Conservation (phyloP, 169 alveolate species). For the Theileria luwenshuni region DNA sequence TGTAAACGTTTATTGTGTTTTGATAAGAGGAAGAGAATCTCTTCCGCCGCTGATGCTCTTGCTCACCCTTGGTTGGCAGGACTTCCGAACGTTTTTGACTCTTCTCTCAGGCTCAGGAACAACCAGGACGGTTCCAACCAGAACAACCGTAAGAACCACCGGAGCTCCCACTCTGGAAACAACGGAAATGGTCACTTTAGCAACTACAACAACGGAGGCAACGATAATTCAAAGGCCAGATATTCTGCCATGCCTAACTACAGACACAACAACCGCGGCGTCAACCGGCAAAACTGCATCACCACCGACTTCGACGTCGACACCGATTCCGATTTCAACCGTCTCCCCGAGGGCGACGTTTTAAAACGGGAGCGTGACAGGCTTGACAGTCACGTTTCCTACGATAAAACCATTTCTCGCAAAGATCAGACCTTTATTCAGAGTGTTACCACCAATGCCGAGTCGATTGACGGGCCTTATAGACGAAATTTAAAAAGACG, state of each 20-base stretch:
- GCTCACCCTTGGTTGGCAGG: conserved; percentile 88
- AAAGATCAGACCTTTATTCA: conserved; percentile 7
- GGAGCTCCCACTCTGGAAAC: conserved; percentile 16
- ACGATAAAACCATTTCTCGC: conserved; percentile 16
- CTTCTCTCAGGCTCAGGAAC: conserved; percentile 43
- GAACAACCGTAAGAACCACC: conserved; percentile 5
- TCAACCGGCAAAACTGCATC: conserved; percentile 21
- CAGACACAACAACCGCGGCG: conserved; percentile 24
- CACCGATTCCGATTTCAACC: not conserved
- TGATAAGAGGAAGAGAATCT: conserved; percentile 81
- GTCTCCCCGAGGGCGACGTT: not conserved
- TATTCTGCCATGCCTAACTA: no score
- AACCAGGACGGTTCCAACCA: conserved; percentile 20
- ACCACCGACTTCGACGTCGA: conserved; percentile 17
- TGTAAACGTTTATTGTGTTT: conserved; percentile 83
- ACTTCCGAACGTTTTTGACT: conserved; percentile 60
- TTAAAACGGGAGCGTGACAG: conserved; percentile 7
- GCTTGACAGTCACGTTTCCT: not conserved
- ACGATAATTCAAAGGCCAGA: not conserved
- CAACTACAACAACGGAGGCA: conserved; percentile 6
- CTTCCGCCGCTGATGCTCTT: conserved; percentile 81
- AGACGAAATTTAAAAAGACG: conserved; percentile 12
- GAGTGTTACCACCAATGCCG: conserved; percentile 34
- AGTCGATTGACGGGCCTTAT: conserved; percentile 29
- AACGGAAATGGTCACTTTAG: not conserved